Base-by-base conservation (phyloP, 1,284 basidiomycete genomes). In the Marasmius sp. region DNA sequence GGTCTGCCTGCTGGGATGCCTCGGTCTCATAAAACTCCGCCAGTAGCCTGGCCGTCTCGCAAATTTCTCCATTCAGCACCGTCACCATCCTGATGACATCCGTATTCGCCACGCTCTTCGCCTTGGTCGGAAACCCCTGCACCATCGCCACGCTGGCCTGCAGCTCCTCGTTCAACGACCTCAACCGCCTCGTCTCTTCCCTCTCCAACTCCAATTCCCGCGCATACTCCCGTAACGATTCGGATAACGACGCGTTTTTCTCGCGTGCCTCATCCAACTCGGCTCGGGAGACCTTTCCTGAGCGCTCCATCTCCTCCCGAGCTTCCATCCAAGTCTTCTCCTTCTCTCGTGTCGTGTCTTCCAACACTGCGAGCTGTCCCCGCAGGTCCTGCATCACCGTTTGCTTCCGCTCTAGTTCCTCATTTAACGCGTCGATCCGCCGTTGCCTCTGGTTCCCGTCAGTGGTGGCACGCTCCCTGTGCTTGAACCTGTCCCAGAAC, bases 41-140 rank as follows among this genome's bases (percentile, higher is more conserved):
- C 57, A 82, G 74, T 63, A 75, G 72, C 8, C 76, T 76, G 4
- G 79, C 72, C n/a, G 74, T 76, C 65, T 81, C 79, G 59, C 77
- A 72, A 47, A 82, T 79, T 68, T 81, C 79, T 37, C 74, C 65
- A 65, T 84, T 83, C 64, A 83, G 69, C 4, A 70, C 71, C 49
- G 77, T 72, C 61, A 83, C 65, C 56, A 79, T 69, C 0, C 67
- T 58, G 18, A 81, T 72, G 48, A 83, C 75, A 45, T 83, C 82
- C 6, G 76, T 75, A 6, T 75, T 79, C 0, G 80, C 74, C 58
- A 80, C 68, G 0, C 71, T 64, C 62, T 83, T 80, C 16, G 77
- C 76, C 60, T 77, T 80, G 3, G 75, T 74, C 66, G 82, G 71
- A 70, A 77, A 82, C 47, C 73, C 69, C 66, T 82, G 79, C 45